Conservation (phyloP, 2,329 filamentous ascomycete species). For the Elsinoe fawcettii region DNA sequence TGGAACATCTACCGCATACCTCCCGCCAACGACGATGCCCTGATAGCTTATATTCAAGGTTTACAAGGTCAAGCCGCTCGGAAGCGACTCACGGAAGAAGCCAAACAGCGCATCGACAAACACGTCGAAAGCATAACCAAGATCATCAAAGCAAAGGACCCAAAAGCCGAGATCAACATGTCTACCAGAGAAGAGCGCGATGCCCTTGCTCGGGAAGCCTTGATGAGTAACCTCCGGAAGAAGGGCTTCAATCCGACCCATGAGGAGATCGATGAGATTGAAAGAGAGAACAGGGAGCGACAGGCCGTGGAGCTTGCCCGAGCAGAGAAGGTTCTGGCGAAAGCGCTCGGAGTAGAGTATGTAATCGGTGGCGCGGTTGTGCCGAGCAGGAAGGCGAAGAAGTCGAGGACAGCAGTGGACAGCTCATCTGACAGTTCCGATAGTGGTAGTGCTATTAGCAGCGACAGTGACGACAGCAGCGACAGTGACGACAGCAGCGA, state of each 20-base stretch:
- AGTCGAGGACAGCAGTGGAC: conserved; percentile 26
- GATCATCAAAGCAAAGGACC: conserved; percentile 12
- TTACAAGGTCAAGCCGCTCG: conserved; percentile 65
- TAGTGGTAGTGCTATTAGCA: conserved; percentile 4
- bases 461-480: conserved; percentile 1
- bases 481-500: conserved; percentile 12
- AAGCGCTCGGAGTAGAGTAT: conserved; percentile 19
- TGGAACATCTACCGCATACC: conserved; percentile 68
- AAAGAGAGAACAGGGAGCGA: conserved; percentile 30
- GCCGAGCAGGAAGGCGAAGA: conserved; percentile 23
- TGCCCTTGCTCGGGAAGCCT: conserved; percentile 30
- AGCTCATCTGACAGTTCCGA: neutral
- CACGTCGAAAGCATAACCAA: conserved; percentile 21
- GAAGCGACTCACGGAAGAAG: conserved; percentile 58
- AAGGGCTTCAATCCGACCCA: conserved; percentile 20
- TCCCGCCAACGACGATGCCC: conserved; percentile 56
- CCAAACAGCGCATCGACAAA: conserved; percentile 52
- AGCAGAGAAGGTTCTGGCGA: conserved; percentile 21
- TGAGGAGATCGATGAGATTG: conserved; percentile 28
- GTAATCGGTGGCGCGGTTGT: conserved; percentile 8
- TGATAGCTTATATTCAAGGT: conserved; percentile 71
- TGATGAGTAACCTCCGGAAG: conserved; percentile 25
- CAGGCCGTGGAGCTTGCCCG: conserved; percentile 26
- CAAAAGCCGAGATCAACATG: conserved; percentile 23
- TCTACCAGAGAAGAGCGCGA: conserved; percentile 31